Conservation (phyloP, 306 rosid species). For the Alnus rubra region DNA sequence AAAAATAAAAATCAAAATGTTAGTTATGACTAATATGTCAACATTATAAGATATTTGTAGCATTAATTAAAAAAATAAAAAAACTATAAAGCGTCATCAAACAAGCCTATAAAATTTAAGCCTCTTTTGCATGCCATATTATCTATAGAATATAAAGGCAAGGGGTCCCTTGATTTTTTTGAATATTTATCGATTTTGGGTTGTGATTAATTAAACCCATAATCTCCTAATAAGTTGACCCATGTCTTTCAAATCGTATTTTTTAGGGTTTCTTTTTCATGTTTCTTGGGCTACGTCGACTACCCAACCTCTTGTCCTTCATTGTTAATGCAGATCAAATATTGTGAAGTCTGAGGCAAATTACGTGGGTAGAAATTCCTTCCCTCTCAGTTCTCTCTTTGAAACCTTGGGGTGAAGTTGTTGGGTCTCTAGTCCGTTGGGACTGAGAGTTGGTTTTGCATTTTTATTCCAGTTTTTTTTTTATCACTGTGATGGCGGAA, state of each 20-base stretch:
- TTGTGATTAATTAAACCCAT: constrained; percentile 14
- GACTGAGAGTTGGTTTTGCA: too few species aligned
- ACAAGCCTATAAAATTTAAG: background rate
- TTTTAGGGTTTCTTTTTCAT: constrained; percentile 47
- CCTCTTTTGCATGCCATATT: background rate
- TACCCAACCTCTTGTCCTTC: constrained; percentile 27
- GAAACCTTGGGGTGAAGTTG: too few species aligned
- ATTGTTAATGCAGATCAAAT: background rate
- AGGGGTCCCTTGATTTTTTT: background rate
- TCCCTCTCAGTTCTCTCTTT: too few species aligned
- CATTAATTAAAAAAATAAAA: too few species aligned
- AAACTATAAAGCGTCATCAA: too few species aligned
- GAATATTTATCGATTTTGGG: background rate
- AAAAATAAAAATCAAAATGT: too few species aligned
- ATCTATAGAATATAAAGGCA: background rate
- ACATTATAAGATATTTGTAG: too few species aligned
- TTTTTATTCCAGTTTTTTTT: too few species aligned
- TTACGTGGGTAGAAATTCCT: too few species aligned
- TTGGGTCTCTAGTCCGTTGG: too few species aligned
- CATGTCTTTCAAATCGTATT: constrained; percentile 39
- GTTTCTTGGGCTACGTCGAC: constrained; percentile 16
- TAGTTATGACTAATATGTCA: too few species aligned
- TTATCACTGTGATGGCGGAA: too few species aligned
- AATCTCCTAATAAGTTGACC: constrained; percentile 15
- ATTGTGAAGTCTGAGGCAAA: background rate